Evolutionary conservation across 331 rosid genomes (phyloP).

Genomic region (Rosa hybrid): DNA sequence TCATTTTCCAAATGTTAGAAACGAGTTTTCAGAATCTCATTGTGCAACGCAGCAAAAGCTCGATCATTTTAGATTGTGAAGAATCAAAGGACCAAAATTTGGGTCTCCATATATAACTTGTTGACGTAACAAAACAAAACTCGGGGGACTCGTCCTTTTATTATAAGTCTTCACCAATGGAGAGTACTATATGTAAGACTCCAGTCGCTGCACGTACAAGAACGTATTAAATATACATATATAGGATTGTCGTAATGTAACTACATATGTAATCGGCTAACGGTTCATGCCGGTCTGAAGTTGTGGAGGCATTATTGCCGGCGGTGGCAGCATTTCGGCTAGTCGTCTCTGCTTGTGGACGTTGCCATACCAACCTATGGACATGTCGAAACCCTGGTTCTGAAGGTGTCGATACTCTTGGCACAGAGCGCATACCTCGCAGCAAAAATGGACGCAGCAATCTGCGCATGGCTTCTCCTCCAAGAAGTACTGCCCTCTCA

Average conservation of each 20-base stretch:
- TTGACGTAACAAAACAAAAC: too few relatives aligned
- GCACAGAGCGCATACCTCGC: constrained; percentile 47
- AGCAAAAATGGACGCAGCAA: constrained; percentile 34
- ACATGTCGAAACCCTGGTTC: constrained; percentile 48
- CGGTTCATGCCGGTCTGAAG: constrained; percentile 24
- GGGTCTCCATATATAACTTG: too few relatives aligned
- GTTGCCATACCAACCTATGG: constrained; percentile 52
- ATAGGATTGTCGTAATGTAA: background rate
- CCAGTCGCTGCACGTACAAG: too few relatives aligned
- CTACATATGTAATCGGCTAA: background rate
- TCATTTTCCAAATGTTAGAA: too few relatives aligned
- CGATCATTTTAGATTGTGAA: too few relatives aligned
- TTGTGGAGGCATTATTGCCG: constrained; percentile 12
- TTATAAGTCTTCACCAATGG: too few relatives aligned
- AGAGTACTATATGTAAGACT: too few relatives aligned
- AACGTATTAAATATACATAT: background rate
- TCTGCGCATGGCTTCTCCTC: constrained; percentile 42
- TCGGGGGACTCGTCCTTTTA: too few relatives aligned
- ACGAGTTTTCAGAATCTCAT: too few relatives aligned
- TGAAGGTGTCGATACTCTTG: constrained; percentile 52
- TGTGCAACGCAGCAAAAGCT: too few relatives aligned
- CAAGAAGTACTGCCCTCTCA: constrained; percentile 44
- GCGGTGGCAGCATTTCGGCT: constrained; percentile 1
- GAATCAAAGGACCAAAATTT: too few relatives aligned
- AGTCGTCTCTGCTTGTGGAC: constrained; percentile 32